Evolutionary conservation across 2,329 filamentous ascomycete species (phyloP).

Genomic region (Colletotrichum lentis): DNA sequence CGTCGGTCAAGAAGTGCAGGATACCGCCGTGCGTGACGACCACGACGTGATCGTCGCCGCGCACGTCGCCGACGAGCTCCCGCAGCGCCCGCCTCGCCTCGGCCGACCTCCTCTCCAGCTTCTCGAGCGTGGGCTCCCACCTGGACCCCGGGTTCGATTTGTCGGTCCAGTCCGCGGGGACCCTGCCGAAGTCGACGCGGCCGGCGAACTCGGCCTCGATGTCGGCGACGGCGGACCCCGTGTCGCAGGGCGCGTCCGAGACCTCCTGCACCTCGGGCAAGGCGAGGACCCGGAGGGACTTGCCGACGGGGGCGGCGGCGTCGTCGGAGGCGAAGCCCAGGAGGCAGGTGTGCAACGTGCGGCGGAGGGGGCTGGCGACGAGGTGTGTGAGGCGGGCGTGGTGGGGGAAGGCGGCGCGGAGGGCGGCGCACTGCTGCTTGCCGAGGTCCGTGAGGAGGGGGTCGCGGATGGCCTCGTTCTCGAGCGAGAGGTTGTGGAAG

Average conservation of each 20-base stretch:
- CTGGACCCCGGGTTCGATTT: slow-evolving; percentile 60
- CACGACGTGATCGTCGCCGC: slow-evolving; percentile 69
- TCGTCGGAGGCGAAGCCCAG: slow-evolving; percentile 71
- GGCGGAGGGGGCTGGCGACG: slow-evolving; percentile 79
- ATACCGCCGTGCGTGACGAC: slow-evolving; percentile 86
- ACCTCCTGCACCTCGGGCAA: slow-evolving; percentile 84
- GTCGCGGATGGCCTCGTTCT: slow-evolving; percentile 78
- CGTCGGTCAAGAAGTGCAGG: slow-evolving; percentile 84
- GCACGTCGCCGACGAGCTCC: slow-evolving; percentile 53
- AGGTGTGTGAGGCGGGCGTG: slow-evolving; percentile 73
- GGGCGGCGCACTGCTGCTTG: slow-evolving; percentile 73
- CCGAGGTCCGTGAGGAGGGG: slow-evolving; percentile 81
- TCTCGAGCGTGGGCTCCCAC: slow-evolving; percentile 58
- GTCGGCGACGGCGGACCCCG: slow-evolving; percentile 65
- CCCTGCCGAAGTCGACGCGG: slow-evolving; percentile 68
- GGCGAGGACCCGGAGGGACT: slow-evolving; percentile 60
- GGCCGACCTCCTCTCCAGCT: slow-evolving; percentile 68
- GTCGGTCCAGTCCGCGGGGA: slow-evolving; percentile 74
- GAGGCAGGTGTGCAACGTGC: slow-evolving; percentile 82
- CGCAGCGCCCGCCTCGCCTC: slow-evolving; percentile 67
- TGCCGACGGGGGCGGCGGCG: slow-evolving; percentile 39
- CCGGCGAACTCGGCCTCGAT: slow-evolving; percentile 69
- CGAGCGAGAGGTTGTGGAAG: slow-evolving; percentile 77
- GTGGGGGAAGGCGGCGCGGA: slow-evolving; percentile 70
- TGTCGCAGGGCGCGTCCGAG: slow-evolving; percentile 77